phyloP scores from a whole-genome alignment of 108 stramenopile genomes.

The Pseudonitzschia pungens region DNA sequence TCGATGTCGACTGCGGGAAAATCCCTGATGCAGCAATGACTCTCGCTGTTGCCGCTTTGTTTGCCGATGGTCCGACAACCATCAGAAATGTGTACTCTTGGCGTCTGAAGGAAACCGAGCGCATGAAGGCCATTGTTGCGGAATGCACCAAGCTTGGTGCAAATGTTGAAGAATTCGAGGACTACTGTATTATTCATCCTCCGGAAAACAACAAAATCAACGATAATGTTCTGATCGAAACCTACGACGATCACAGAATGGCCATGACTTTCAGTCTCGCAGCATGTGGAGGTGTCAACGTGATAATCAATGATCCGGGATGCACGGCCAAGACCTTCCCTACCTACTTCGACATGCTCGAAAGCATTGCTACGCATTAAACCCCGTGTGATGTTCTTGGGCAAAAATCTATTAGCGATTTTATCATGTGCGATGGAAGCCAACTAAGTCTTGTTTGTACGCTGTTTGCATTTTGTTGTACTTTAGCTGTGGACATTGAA shows the following conservation, averaged over 20 bases:
- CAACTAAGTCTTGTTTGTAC: too few relatives aligned
- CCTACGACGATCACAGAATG: slow-evolving; percentile 98
- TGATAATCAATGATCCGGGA: slow-evolving; percentile 92
- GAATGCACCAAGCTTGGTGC: slow-evolving; percentile 97
- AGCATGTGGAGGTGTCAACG: slow-evolving; percentile 94
- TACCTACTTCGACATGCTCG: slow-evolving; percentile 93
- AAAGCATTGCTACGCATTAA: slow-evolving; percentile 67
- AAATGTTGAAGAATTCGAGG: slow-evolving; percentile 88
- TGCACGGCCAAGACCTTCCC: slow-evolving; percentile 98
- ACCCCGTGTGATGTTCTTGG: background rate
- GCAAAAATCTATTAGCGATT: background rate
- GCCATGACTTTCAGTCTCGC: slow-evolving; percentile 97
- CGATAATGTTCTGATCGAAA: slow-evolving; percentile 92
- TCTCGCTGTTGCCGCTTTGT: slow-evolving; percentile 91
- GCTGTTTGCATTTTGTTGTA: too few relatives aligned
- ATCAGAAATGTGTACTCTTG: slow-evolving; percentile 97
- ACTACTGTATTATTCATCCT: slow-evolving; percentile 94
- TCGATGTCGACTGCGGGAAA: slow-evolving; percentile 95
- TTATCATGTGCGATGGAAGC: background rate
- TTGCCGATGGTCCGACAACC: slow-evolving; percentile 94
- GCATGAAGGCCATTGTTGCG: slow-evolving; percentile 98
- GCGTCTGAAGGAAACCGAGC: slow-evolving; percentile 97
- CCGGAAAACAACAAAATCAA: slow-evolving; percentile 79
- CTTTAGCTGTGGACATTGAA: too few relatives aligned
- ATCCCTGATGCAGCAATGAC: slow-evolving; percentile 99